Evolutionary conservation across 202 grass and related monocot genomes (phyloP), one percentile per base, ranked within the genome.

Genomic region (Brachypodium distachyon): DNA sequence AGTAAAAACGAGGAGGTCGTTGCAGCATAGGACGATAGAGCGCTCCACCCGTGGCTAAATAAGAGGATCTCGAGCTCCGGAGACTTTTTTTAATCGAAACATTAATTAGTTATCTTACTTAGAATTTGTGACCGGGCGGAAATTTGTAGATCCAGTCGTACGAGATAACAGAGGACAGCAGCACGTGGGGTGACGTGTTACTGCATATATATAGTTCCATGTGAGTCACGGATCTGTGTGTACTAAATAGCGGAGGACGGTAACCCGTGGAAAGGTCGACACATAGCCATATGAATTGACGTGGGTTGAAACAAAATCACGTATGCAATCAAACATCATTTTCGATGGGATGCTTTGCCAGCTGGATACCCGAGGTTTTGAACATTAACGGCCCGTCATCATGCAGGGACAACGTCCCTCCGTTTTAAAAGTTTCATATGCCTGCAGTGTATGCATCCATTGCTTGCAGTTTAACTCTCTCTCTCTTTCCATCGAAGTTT

Each of bases 1-100:
- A 53, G 80, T 69, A 83, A 79, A 74, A 79, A 79, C 53, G 83
- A 79, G 41, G 79, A 78, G 11, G 16, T 18, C 23, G 31, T 68
- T 61, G 59, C 16, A 43, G 19, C 76, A 59, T 58, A 39, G 67
- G 22, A 63, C 28, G 17, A 82, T n/a, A n/a, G n/a, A n/a, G n/a
- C n/a, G 9, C 29, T 47, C 49, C 25, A 27, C 57, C 22, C 0
- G 46, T 31, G 46, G 6, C 31, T 38, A 17, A 17, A 9, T 29
- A 21, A 18, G 17, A 29, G 19, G 26, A 6, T 27, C 29, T 11
- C 10, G n/a, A n/a, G n/a, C n/a, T n/a, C n/a, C n/a, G n/a, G n/a
- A n/a, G n/a, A n/a, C n/a, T n/a, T n/a, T n/a, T n/a, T n/a, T n/a
- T n/a, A n/a, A n/a, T n/a, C n/a, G n/a, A n/a, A n/a, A n/a, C n/a